A percentile compares a stretch with the other conserved stretches of the same genome.
phyloP scores from a whole-genome alignment of 164 flowering plant genomes.

The Umbilicus rupestris region DNA sequence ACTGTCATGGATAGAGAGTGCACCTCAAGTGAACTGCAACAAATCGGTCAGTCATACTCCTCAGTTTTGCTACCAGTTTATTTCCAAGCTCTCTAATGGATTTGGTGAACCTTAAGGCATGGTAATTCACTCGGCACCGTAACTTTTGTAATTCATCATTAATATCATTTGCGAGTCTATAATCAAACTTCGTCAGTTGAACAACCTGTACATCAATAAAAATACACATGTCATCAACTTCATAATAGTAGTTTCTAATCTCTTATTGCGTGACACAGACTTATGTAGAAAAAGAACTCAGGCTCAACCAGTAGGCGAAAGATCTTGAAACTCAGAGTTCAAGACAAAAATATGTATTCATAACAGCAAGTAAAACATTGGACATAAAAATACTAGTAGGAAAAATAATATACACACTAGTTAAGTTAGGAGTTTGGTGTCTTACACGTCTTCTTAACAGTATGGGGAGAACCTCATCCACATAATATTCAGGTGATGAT shows the following conservation, averaged over 20 bases:
- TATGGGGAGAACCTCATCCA: constrained; percentile 90
- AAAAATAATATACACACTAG: not conserved
- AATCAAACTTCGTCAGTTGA: constrained; percentile 93
- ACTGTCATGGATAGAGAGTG: not conserved
- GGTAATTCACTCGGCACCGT: constrained; percentile 91
- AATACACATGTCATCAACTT: not conserved
- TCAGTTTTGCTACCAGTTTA: constrained; percentile 55
- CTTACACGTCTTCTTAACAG: constrained; percentile 85
- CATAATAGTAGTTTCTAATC: not conserved
- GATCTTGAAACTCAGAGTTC: too few species aligned
- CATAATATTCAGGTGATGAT: constrained; percentile 77
- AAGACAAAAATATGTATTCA: not conserved
- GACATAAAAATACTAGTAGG: not conserved
- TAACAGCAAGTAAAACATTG: not conserved
- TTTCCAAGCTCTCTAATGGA: constrained; percentile 69
- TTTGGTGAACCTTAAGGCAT: constrained; percentile 77
- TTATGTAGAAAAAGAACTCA: not conserved
- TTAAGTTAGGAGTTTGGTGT: not conserved
- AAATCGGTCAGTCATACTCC: constrained; percentile 57
- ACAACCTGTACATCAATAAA: constrained; percentile 56
- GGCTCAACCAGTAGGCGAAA: too few species aligned
- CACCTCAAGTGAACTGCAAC: constrained; percentile 94
- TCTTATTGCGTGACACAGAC: too few species aligned
- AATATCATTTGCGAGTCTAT: constrained; percentile 73
- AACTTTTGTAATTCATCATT: constrained; percentile 75